Conservation (phyloP, 1,284 basidiomycete genomes). For the Rhodotorula sp. region DNA sequence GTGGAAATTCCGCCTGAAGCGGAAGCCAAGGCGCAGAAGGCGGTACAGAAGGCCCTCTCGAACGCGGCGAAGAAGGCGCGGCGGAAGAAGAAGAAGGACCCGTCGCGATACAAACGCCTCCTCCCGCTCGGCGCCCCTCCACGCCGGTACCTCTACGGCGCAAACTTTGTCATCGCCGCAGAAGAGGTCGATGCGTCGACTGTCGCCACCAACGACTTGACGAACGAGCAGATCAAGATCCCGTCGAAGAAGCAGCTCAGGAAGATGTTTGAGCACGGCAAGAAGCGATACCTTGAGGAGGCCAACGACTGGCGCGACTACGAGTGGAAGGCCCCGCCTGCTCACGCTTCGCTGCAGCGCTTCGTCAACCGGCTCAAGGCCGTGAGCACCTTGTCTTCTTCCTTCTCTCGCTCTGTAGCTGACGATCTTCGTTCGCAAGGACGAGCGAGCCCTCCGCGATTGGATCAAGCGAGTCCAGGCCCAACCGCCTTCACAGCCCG, state of each 20-base stretch:
- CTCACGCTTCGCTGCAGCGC: slow-evolving; percentile 5
- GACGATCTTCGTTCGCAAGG: not conserved
- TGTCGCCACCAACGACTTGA: slow-evolving; percentile 17
- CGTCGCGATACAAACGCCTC: slow-evolving; percentile 27
- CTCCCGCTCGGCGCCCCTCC: slow-evolving; percentile 11
- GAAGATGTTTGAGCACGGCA: slow-evolving; percentile 13
- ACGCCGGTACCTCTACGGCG: slow-evolving; percentile 29
- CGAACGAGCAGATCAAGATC: slow-evolving; percentile 22
- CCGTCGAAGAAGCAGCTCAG: slow-evolving; percentile 19
- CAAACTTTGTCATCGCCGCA: slow-evolving; percentile 21
- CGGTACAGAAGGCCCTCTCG: not conserved
- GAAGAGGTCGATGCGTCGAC: not conserved
- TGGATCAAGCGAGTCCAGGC: slow-evolving; percentile 25
- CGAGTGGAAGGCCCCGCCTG: slow-evolving; percentile 23
- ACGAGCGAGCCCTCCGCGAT: slow-evolving; percentile 9
- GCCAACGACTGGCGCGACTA: slow-evolving; percentile 17
- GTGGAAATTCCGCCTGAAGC: not conserved
- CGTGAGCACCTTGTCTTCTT: slow-evolving; percentile 1
- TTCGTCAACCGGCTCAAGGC: slow-evolving; percentile 13
- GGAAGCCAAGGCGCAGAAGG: not conserved
- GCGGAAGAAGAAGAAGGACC: slow-evolving; percentile 14
- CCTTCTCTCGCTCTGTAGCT: not conserved
- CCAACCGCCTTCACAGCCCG: not conserved
- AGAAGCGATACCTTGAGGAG: slow-evolving; percentile 13
- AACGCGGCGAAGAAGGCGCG: not conserved